A percentile compares a stretch with the other conserved stretches of the same genome.
Conservation (phyloP, 164 flowering plant species). For the Chloranthus sessilifolius region DNA sequence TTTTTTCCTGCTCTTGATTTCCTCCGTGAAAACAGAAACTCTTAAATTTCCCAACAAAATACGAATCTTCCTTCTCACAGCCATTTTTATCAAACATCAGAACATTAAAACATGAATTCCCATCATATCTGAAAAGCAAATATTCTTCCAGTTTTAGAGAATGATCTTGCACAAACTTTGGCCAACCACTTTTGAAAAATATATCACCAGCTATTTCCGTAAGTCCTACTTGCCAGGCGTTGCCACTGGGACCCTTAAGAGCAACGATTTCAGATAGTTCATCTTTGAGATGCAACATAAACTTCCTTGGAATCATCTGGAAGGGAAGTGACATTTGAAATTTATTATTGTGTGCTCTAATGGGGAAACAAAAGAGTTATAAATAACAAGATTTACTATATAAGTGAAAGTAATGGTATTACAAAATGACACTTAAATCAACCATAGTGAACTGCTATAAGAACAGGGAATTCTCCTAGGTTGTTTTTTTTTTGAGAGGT, state of each 20-base stretch:
- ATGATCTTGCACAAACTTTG: conserved; percentile 23
- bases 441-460: too few species aligned
- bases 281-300: conserved; percentile 16
- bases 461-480: too few species aligned
- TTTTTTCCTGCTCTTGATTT: too few species aligned
- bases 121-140: conserved; percentile 29
- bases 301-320: conserved; percentile 13
- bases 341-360: too few species aligned
- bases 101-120: conserved; percentile 27
- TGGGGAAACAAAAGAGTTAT: too few species aligned
- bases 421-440: too few species aligned
- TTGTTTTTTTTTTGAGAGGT: too few species aligned
- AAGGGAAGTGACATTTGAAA: too few species aligned
- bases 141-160: conserved; percentile 20
- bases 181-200: conserved; percentile 28
- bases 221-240: conserved; percentile 1
- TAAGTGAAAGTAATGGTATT: too few species aligned
- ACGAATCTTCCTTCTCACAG: conserved; percentile 13
- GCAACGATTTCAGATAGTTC: conserved; percentile 1
- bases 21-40: too few species aligned
- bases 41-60: background rate
- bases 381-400: too few species aligned
- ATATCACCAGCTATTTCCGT: conserved; percentile 7
- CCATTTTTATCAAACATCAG: conserved; percentile 27
- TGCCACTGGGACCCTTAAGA: conserved; percentile 2